Evolutionary conservation across 2,329 filamentous ascomycete species (phyloP), one percentile per base, ranked within the genome.

Genomic region (Botrytis medusae): DNA sequence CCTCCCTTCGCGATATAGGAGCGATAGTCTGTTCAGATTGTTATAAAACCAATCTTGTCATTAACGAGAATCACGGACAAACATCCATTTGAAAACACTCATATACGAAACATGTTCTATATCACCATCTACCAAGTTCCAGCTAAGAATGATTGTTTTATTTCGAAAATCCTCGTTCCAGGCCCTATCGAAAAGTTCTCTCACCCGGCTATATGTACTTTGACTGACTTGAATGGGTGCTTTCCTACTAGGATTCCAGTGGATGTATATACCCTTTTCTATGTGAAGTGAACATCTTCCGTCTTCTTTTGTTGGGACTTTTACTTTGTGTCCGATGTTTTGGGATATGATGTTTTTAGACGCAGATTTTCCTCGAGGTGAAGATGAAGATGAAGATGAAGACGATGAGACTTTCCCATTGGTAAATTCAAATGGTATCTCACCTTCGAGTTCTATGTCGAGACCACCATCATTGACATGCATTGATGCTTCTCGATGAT

Each of bases 391-490:
- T 2, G n/a, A 54, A 29, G n/a, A 54, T 4, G 51, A 8, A 54
- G 51, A 54, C 4, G 34, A 34, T 8, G 7, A 29, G 51, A 18
- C 7, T 0, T 57, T 4, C 0, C 51, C 51, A 57, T 7, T 32
- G 2, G 7, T 18, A 57, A 57, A 57, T 6, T 57, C 51, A 32
- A 29, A 8, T 29, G n/a, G 51, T 29, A 57, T 29, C 18, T 57
- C 51, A 29, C n/a, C 51, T 18, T 57, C 51, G n/a, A 14, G 6
- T 29, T 29, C 51, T 2, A 57, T n/a, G 51, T 29, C 51, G n/a
- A 57, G 18, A 18, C 29, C 16, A 8, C n/a, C 25, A n/a, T 3
- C 6, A 3, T 3, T 2, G 0, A 54, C 1, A 25, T 16, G 0
- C 2, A 14, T 14, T 14, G 1, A 25, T n/a, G 25, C 48, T 0